phyloP scores from a whole-genome alignment of 1,284 basidiomycete species.

The Ceratobasidium sp. region DNA sequence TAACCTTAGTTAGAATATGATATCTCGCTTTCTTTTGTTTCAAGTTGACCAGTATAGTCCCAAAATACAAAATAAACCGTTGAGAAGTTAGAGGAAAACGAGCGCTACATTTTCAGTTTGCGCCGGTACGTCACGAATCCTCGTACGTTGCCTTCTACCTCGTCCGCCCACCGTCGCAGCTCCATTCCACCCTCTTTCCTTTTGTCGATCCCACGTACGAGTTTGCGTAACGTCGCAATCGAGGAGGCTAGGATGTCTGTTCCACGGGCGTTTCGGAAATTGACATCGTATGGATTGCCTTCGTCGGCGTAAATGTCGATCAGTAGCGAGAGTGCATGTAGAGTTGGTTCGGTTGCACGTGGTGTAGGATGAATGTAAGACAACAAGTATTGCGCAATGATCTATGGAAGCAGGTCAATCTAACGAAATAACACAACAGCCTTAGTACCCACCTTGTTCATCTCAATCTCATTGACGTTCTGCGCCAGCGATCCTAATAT shows the following conservation, averaged over 20 bases:
- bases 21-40: slow-evolving; percentile 9
- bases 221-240: slow-evolving; percentile 70
- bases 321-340: slow-evolving; percentile 87
- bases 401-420: slow-evolving; percentile 58
- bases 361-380: slow-evolving; percentile 64
- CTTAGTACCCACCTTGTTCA: slow-evolving; percentile 71
- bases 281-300: slow-evolving; percentile 80
- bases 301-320: slow-evolving; percentile 98
- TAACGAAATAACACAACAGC: background rate
- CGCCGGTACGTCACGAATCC: slow-evolving; percentile 91
- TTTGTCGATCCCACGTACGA: slow-evolving; percentile 71
- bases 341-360: slow-evolving; percentile 73
- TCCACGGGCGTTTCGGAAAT: slow-evolving; percentile 76
- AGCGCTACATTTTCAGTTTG: slow-evolving; percentile 60
- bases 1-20: slow-evolving; percentile 36
- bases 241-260: slow-evolving; percentile 66
- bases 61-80: slow-evolving; percentile 11
- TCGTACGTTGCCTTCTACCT: slow-evolving; percentile 83
- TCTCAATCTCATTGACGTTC: slow-evolving; percentile 71
- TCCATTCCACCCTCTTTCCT: slow-evolving; percentile 67
- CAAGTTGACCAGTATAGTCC: background rate
- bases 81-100: background rate
- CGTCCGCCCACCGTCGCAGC: slow-evolving; percentile 72
- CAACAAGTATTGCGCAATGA: slow-evolving; percentile 77
- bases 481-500: slow-evolving; percentile 85